Conservation (phyloP, 805 yeast genomes). For the Candida easanensis region DNA sequence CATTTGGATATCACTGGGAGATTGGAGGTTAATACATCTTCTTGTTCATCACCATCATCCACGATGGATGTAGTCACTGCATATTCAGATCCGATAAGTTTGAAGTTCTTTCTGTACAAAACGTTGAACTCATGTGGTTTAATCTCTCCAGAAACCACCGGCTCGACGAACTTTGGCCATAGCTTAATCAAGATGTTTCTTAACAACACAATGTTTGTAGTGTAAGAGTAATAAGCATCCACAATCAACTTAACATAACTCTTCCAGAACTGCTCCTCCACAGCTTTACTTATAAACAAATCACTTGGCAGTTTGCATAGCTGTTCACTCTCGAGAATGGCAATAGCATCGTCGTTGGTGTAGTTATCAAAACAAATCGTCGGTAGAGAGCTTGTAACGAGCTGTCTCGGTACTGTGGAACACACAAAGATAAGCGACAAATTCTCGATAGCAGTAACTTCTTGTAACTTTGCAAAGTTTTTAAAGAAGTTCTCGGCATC, state of each 20-base stretch:
- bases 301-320: slow-evolving; percentile 15
- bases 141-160: slow-evolving; percentile 15
- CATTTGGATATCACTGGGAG: slow-evolving; percentile 63
- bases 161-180: slow-evolving; percentile 25
- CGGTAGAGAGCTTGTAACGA: slow-evolving; percentile 22
- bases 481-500: slow-evolving; percentile 16
- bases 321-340: slow-evolving; percentile 5
- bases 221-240: slow-evolving; percentile 25
- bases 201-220: slow-evolving; percentile 19
- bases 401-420: slow-evolving; percentile 14
- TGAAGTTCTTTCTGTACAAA: slow-evolving; percentile 30
- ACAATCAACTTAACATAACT: slow-evolving; percentile 24
- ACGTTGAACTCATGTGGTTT: slow-evolving; percentile 20
- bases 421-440: slow-evolving; percentile 22
- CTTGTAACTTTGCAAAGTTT: slow-evolving; percentile 22
- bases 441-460: slow-evolving; percentile 15
- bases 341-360: slow-evolving; percentile 12
- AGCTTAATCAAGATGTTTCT: slow-evolving; percentile 17
- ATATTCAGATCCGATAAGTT: slow-evolving; percentile 33
- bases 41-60: slow-evolving; percentile 13
- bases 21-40: slow-evolving; percentile 33
- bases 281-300: not conserved
- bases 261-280: slow-evolving; percentile 18
- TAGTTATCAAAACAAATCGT: slow-evolving; percentile 20
- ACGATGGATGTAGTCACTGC: slow-evolving; percentile 24